Evolutionary conservation across 208 protist genomes (phyloP), one percentile per base, ranked within the genome.

Genomic region (Crithidia fasciculata): DNA sequence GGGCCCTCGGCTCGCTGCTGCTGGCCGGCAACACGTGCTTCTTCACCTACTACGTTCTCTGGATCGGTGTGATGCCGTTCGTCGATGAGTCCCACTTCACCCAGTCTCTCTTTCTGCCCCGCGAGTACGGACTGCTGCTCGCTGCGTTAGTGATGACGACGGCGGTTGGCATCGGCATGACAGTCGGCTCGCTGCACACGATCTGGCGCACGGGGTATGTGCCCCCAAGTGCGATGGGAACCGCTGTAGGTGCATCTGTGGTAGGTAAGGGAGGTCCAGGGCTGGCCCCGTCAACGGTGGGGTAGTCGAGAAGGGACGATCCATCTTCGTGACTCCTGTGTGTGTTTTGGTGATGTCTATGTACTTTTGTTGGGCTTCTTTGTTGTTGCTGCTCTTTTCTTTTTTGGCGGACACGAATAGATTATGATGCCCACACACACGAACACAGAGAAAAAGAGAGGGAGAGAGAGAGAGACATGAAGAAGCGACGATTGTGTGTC

Each of bases 1-100:
- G 87, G 2, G 81, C 82, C n/a, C 83, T 96, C 56, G 92, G 89
- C 50, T 76, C 68, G 60, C 39, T 88, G 52, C 67, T 90, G 40
- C 73, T 94, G 5, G 62, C 63, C 10, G 41, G 86, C 47, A 85
- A 70, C 53, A 93, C 86, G 28, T 44, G 70, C 54, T 76, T 89
- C 64, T 88, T 91, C 41, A 44, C 84, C 18, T 96, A 96, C 78
- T 96, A 90, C 66, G 50, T 93, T 16, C 3, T 92, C 6, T 96
- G 92, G 90, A 91, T 96, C n/a, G 86, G 78, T 8, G 65, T 94
- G 12, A 95, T 88, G 67, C 92, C 92, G 3, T 93, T 94, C 37
- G 85, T 96, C 54, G 92, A 95, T 40, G 72, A 78, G 18, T 88
- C 79, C 9, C 92, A 96, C 75, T 93, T 94, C 62, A 91, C 88